Evolutionary conservation across 2,329 filamentous ascomycete genomes (phyloP).

Genomic region (Eutypella sp.): DNA sequence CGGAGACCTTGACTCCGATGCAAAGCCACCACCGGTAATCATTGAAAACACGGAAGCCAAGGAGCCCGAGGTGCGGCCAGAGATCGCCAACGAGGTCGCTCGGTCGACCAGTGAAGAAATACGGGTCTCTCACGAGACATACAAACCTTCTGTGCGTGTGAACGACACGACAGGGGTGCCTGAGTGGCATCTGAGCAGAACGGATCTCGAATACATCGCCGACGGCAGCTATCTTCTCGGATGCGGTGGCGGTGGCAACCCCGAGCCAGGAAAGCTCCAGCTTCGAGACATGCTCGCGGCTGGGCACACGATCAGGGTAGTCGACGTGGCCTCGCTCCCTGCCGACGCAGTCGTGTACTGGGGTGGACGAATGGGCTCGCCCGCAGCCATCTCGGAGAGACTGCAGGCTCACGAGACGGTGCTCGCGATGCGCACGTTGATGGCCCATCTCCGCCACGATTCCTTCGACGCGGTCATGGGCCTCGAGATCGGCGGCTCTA

Average conservation of each 20-base stretch:
- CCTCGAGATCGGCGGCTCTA: no score
- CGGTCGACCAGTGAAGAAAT: no score
- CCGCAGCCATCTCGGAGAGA: neutral
- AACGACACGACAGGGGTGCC: neutral
- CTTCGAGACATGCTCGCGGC: neutral
- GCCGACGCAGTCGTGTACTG: neutral
- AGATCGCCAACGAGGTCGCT: neutral
- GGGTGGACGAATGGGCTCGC: neutral
- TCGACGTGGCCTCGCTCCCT: neutral
- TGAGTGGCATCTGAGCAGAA: neutral
- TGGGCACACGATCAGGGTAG: neutral
- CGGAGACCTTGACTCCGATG: neutral
- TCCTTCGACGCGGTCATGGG: no score
- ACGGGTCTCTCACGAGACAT: no score
- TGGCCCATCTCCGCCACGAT: no score
- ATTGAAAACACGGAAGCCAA: no score
- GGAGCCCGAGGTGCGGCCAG: neutral
- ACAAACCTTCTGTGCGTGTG: neutral
- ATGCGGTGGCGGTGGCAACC: neutral
- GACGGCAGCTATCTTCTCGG: neutral
- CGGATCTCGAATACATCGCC: neutral
- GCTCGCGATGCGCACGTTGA: no score
- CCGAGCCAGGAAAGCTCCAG: neutral
- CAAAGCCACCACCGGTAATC: no score
- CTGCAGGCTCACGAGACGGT: no score